A percentile compares a stretch with the other conserved stretches of the same genome.
phyloP scores from a whole-genome alignment of 2,329 filamentous ascomycete species.

The Talaromyces sp. region DNA sequence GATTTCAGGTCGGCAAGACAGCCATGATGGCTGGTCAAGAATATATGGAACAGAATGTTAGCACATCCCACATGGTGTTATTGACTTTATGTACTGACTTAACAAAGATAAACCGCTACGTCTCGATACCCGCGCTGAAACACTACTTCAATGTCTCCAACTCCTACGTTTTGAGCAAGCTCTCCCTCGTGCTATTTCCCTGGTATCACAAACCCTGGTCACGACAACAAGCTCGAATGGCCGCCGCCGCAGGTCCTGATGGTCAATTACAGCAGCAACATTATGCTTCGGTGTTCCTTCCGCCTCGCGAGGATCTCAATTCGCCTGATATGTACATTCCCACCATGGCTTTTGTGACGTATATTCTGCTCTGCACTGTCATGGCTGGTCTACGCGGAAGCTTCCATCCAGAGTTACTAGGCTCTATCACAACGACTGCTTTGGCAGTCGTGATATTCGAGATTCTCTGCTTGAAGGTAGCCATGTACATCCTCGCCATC shows the following conservation, averaged over 20 bases:
- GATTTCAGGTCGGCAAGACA: conserved; percentile 87
- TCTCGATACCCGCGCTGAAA: conserved; percentile 89
- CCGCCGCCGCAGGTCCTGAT: conserved; percentile 45
- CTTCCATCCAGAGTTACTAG: conserved; percentile 91
- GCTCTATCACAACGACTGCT: conserved; percentile 80
- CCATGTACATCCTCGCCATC: conserved; percentile 90
- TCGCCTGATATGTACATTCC: conserved; percentile 99
- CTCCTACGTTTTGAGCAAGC: conserved; percentile 89
- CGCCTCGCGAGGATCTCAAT: conserved; percentile 92
- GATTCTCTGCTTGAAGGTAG: conserved; percentile 84
- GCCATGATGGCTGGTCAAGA: conserved; percentile 90
- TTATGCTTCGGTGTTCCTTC: conserved; percentile 64
- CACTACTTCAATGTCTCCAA: conserved; percentile 99
- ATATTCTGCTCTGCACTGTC: conserved; percentile 89
- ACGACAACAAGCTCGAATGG: conserved; percentile 67
- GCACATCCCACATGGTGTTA: conserved; percentile 14
- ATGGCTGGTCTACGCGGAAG: conserved; percentile 84
- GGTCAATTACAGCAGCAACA: conserved; percentile 61
- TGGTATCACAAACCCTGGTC: conserved; percentile 99
- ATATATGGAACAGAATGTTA: conserved; percentile 92
- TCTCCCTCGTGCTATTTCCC: conserved; percentile 89
- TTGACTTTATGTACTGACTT: background rate
- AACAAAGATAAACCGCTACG: conserved; percentile 68
- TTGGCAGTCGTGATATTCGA: conserved; percentile 81
- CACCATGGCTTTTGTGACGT: conserved; percentile 95